Conservation (phyloP, 2,329 filamentous ascomycete genomes). For the Trichoderma semiorbis region DNA sequence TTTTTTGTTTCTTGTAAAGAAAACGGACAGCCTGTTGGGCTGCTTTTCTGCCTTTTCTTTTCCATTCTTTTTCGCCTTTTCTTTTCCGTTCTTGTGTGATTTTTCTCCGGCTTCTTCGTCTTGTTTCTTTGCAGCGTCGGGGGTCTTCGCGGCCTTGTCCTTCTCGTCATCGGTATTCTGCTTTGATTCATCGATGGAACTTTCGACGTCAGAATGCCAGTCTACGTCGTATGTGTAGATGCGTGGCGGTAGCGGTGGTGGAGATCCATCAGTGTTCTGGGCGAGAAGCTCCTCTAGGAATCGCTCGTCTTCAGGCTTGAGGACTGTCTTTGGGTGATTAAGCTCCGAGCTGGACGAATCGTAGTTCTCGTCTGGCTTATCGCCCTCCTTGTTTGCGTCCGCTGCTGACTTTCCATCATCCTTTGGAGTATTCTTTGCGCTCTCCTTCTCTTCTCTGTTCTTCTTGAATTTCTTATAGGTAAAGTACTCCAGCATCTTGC, state of each 20-base stretch:
- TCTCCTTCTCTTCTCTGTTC: conserved; percentile 40
- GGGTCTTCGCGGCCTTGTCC: conserved; percentile 7
- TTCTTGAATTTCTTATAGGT: conserved; percentile 62
- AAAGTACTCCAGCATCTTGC: conserved; percentile 61
- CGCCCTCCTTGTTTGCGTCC: neutral
- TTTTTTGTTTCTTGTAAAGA: conserved; percentile 40
- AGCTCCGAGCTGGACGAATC: conserved; percentile 28
- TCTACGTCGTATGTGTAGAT: conserved; percentile 49
- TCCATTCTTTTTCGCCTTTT: conserved; percentile 32
- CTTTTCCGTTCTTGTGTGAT: conserved; percentile 27
- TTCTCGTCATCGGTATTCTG: conserved; percentile 19
- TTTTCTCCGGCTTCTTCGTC: conserved; percentile 31
- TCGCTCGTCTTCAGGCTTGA: conserved; percentile 54
- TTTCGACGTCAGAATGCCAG: conserved; percentile 39
- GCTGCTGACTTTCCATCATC: conserved; percentile 12
- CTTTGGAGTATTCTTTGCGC: conserved; percentile 29
- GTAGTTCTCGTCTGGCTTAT: conserved; percentile 19
- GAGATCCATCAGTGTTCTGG: conserved; percentile 37
- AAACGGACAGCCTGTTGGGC: conserved; percentile 33
- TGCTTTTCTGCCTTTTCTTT: conserved; percentile 32
- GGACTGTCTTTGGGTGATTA: conserved; percentile 40
- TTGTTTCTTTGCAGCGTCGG: neutral
- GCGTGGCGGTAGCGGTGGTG: conserved; percentile 55
- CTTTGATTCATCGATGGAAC: conserved; percentile 26
- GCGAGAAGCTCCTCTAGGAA: conserved; percentile 56